Evolutionary conservation across 208 protist species (phyloP), one percentile per base, ranked within the genome.

Genomic region (Trypanosoma caninum): DNA sequence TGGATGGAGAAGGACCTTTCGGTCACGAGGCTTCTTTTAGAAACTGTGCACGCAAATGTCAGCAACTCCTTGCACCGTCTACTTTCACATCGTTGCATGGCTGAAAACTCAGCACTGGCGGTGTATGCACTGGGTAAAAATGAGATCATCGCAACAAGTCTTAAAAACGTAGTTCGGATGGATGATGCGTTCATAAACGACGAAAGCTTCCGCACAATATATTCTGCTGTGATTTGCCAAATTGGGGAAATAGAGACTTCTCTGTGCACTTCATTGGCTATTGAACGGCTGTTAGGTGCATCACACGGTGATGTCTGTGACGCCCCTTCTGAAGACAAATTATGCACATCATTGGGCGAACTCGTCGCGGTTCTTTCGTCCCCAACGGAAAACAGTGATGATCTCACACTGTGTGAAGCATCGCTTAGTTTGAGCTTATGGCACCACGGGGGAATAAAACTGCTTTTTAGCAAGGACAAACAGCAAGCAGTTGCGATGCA

Each of bases 181-280:
- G 59, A 64, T 20, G 54, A 41, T 20, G 33, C 60, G 22, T 62
- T 31, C 25, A 69, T 74, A 55, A 53, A 79, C 57, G 20, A 68
- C 18, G 78, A 87, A 65, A 69, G 45, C 48, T 23, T 86, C 18
- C 68, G 55, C 55, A 74, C 46, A 0, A 66, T 72, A 9, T 74
- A 79, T 44, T 61, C 66, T 14, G 73, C 38, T 30, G 74, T 76
- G 5, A 60, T 85, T 46, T 72, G 76, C 23, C 56, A 65, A n/a
- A 42, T 91, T 48, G 78, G 58, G 2, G 81, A 82, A 58, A 69
- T 91, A 42, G 84, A 91, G 45, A 82, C 76, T 0, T 59, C 57
- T 35, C 38, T 91, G 7, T 84, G 72, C 54, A 65, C 54, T 3
- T 75, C 81, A 0, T 41, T 91, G 20, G 68, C 74, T n/a, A 52